These are phyloP conservation scores for Lithohypha guttulata DNA, from an alignment of 2,329 filamentous ascomycete species.

Conservation along the genomic window DNA sequence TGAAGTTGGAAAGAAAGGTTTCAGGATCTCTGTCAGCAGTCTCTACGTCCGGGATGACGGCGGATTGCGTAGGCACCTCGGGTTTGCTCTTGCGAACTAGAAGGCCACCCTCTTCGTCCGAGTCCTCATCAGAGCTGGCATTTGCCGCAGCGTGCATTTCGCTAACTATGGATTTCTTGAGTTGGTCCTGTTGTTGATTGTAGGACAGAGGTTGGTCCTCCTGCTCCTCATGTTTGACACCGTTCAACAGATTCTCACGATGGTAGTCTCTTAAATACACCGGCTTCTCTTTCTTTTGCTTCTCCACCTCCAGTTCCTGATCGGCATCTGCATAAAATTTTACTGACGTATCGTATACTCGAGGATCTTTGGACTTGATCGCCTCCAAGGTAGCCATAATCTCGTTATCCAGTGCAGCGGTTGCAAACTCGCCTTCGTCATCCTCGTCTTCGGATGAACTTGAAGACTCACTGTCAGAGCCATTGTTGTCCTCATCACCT, in stretches of 20 bases:
- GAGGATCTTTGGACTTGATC: conserved; percentile 80
- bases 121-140: conserved; percentile 32
- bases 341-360: conserved; percentile 69
- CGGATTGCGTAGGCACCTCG: conserved; percentile 27
- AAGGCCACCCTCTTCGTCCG: conserved; percentile 53
- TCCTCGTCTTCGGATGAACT: conserved; percentile 70
- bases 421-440: conserved; percentile 77
- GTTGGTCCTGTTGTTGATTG: conserved; percentile 72
- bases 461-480: conserved; percentile 46
- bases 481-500: conserved; percentile 34
- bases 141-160: conserved; percentile 61
- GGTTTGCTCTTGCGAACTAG: conserved; percentile 58
- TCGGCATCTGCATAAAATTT: conserved; percentile 63
- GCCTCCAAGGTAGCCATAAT: conserved; percentile 80
- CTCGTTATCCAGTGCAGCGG: conserved; percentile 72
- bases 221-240: conserved; percentile 48
- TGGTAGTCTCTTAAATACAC: conserved; percentile 86
- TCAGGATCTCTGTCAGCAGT: conserved; percentile 83
- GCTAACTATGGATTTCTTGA: conserved; percentile 66
- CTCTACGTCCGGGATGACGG: conserved; percentile 55
- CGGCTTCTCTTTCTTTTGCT: conserved; percentile 63
- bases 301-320: conserved; percentile 18
- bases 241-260: conserved; percentile 72
- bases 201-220: conserved; percentile 58
- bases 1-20: conserved; percentile 86